These are phyloP conservation scores for Tetrahymena borealis DNA, from an alignment of 73 alveolate species.

Conservation along the genomic window DNA sequence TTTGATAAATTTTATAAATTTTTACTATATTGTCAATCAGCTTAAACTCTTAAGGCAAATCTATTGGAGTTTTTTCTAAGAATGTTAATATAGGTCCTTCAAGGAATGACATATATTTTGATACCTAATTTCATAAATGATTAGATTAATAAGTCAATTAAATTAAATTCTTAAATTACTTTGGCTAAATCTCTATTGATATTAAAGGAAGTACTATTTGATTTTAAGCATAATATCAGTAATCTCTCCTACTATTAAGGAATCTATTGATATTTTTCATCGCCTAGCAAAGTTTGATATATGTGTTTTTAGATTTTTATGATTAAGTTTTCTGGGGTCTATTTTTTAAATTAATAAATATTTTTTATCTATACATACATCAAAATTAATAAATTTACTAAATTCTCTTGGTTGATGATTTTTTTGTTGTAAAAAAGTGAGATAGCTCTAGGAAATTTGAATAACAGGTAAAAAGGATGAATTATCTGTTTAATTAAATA, in stretches of 20 bases:
- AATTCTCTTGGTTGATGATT: neutral
- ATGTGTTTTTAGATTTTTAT: neutral
- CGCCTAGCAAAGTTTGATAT: neutral
- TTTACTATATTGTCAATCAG: neutral
- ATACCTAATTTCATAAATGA: neutral
- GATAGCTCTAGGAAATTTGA: neutral
- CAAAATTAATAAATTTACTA: neutral
- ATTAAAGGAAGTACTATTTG: neutral
- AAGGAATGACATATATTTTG: neutral
- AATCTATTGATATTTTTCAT: neutral
- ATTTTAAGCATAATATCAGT: neutral
- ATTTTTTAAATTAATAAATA: neutral
- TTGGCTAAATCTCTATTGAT: neutral
- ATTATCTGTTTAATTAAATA: neutral
- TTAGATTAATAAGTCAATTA: neutral
- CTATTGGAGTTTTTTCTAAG: neutral
- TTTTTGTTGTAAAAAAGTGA: neutral
- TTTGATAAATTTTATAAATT: neutral
- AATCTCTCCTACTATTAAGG: neutral
- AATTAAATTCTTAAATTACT: too few relatives aligned
- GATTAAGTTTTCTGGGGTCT: neutral
- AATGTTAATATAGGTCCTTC: neutral
- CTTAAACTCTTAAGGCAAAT: neutral
- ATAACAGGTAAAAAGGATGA: neutral
- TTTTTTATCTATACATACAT: neutral